Evolutionary conservation across 2,329 filamentous ascomycete species (phyloP), one percentile per base, ranked within the genome.

Genomic region (Hypoxylon sp.): DNA sequence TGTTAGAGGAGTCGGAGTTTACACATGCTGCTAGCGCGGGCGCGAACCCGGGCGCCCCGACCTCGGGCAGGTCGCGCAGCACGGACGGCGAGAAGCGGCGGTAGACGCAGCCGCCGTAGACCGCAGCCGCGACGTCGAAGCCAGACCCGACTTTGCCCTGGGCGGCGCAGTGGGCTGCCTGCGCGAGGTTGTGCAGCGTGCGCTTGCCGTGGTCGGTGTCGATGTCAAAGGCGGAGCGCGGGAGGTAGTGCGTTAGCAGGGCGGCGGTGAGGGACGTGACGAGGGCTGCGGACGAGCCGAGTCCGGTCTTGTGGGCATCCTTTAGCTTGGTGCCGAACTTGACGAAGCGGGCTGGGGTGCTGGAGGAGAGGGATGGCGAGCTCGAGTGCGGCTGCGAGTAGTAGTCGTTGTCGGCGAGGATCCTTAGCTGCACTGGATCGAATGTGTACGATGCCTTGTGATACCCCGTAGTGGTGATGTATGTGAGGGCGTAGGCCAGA

Each of bases 121-220:
- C 93, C 17, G 96, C 96, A 27, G 92, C 91, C 0, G 95, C 96
- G 57, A 99, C 92, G 78, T 99, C 96, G 79, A 99, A 99, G 19
- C 96, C 96, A 0, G 92, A 96, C 54, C 96, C 96, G 17, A 99
- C 91, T 81, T 99, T 99, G 24, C 96, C 96, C 82, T 99, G 96
- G 0, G 96, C 96, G 1, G 95, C 93, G 78, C 95, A 98, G 82
- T 99, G 96, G 3, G 93, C 91, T 1, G 93, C 92, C 83, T 99
- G 96, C 0, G 95, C 92, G 55, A 99, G 89, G 80, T 98, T 98
- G 83, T 99, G 96, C 59, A 98, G 86, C 54, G 87, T 87, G 29
- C 84, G 83, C 72, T 85, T 85, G 55, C 89, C 88, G 0, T 80
- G 72, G 0, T 85, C 81, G 51, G 85, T 84, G 52, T 80, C 48